A percentile compares a stretch with the other conserved stretches of the same genome.
phyloP scores from a whole-genome alignment of 805 yeast species.

The Debaryomyces castellii region DNA sequence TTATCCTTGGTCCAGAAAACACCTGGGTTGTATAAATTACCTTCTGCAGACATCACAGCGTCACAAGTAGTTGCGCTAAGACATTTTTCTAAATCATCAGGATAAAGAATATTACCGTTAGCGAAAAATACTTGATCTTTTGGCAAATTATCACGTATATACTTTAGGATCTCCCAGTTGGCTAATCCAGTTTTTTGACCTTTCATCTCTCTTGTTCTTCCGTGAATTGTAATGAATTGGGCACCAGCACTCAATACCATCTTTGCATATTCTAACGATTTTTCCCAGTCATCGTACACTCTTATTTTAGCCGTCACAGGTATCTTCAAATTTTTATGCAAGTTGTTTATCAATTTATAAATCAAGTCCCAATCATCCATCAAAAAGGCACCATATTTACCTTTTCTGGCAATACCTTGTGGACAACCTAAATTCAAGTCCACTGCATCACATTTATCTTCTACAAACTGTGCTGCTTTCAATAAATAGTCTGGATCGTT shows the following conservation, averaged over 20 bases:
- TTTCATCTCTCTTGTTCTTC: conserved; percentile 95
- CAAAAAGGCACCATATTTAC: conserved; percentile 90
- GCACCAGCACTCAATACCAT: conserved; percentile 94
- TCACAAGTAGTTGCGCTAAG: conserved; percentile 65
- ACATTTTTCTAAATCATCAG: conserved; percentile 78
- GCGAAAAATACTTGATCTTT: conserved; percentile 84
- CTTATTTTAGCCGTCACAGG: conserved; percentile 97
- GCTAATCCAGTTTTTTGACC: conserved; percentile 96
- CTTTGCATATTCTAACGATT: conserved; percentile 81
- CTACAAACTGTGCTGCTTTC: conserved; percentile 78
- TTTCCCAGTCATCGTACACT: conserved; percentile 79
- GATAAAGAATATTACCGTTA: conserved; percentile 92
- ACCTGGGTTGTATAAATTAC: conserved; percentile 91
- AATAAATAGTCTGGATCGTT: conserved; percentile 86
- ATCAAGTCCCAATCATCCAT: conserved; percentile 97
- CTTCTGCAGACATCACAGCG: conserved; percentile 97
- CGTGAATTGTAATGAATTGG: conserved; percentile 91
- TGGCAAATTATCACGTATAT: conserved; percentile 75
- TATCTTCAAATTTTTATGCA: conserved; percentile 71
- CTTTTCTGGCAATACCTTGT: conserved; percentile 93
- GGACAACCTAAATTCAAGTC: conserved; percentile 97
- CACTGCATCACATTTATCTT: conserved; percentile 88
- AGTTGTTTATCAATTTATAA: conserved; percentile 62
- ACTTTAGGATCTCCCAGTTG: conserved; percentile 80
- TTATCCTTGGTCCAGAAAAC: conserved; percentile 61